Base-by-base conservation (phyloP, 768 basidiomycete genomes). In the Trametes maxima region DNA sequence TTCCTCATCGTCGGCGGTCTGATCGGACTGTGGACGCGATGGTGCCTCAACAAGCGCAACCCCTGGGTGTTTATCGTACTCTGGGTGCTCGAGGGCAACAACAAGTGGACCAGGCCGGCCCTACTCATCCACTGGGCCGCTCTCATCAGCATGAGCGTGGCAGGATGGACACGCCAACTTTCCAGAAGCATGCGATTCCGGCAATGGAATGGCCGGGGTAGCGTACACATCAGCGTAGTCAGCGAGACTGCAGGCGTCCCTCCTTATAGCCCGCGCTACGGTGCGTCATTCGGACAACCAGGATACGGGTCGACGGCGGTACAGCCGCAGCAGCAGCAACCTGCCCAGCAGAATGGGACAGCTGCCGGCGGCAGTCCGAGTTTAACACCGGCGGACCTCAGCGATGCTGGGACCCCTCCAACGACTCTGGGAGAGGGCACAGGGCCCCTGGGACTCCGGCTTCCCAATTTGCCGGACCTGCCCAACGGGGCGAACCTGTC, bases 81-180 rank as follows among this genome's bases (percentile, higher is more conserved):
- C 63, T 95, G 88, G 82, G 69, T 95, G 39, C 73, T 94, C 3
- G 85, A 90, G 65, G 94, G 94, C 5, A 78, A 78, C 67, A 85
- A 81, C 58, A 80, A 84, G 66, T 95, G 94, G 93, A 89, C 85
- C 17, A 80, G 97, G 14, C 84, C 87, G 1, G 84, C 82, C 8
- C 77, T 99, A 45, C 75, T 97, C 50, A 82, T 78, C 4, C 98
- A 97, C 72, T 99, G 97, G 97, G 89, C 79, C 7, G 74, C 83
- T 4, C 74, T 96, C 28, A 90, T 89, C 6, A 82, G 80, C 64
- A 79, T 96, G 58, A 95, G 94, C 59, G 92, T 98, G 22, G 95
- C 90, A 8, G 95, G 93, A 0, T 98, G 97, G 97, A 94, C 87
- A 72, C 81, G 95, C 51, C 95, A 97, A 73, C 76, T 98, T 49